Percentiles rank a stretch among this genome's conserved stretches.
Conservation (phyloP, 2,329 filamentous ascomycete species). For the Hymenoscyphus fraxineus region DNA sequence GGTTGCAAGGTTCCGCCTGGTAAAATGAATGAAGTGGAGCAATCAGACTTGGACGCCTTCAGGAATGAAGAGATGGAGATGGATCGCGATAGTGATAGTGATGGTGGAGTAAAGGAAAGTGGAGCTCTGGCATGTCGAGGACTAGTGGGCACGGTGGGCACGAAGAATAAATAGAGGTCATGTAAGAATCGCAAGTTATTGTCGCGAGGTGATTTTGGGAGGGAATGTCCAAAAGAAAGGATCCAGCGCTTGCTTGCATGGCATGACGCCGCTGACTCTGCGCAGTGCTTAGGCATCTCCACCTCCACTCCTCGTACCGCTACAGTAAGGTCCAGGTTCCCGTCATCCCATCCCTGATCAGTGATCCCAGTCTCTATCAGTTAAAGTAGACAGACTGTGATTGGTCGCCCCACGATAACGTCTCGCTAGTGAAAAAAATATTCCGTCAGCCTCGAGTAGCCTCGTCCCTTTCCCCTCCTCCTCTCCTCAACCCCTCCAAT, state of each 20-base stretch:
- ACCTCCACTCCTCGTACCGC: no score
- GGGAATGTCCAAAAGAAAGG: no score
- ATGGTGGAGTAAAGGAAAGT: background rate
- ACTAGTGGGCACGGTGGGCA: background rate
- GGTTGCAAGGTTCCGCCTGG: background rate
- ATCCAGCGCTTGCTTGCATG: no score
- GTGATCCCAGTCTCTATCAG: background rate
- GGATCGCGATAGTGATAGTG: background rate
- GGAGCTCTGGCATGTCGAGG: slow-evolving; percentile 8
- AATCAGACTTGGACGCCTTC: slow-evolving; percentile 2
- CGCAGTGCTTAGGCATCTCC: no score
- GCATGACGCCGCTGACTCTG: no score
- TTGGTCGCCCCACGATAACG: slow-evolving; percentile 57
- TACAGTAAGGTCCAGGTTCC: no score
- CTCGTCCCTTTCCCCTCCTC: slow-evolving; percentile 7
- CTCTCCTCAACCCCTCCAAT: slow-evolving; percentile 55
- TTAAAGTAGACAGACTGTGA: background rate
- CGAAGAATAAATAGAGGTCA: background rate
- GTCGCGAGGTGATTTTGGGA: background rate
- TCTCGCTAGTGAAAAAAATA: slow-evolving; percentile 1
- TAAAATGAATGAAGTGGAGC: background rate
- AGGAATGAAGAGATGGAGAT: background rate
- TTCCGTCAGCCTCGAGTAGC: slow-evolving; percentile 17
- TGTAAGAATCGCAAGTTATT: background rate
- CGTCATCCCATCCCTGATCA: no score